phyloP scores from a whole-genome alignment of 306 rosid species.

The Vigna radiata region DNA sequence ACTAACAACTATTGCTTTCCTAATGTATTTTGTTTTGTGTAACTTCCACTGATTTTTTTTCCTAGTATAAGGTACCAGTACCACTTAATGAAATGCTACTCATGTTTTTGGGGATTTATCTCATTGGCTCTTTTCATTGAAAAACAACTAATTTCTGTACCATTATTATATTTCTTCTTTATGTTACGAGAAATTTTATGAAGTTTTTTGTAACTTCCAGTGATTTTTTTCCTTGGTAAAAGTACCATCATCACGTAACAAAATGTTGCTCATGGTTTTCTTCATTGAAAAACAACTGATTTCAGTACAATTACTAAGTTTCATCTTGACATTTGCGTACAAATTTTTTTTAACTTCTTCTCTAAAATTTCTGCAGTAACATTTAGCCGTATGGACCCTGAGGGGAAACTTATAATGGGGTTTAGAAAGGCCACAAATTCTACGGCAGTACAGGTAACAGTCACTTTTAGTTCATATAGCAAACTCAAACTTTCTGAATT shows the following conservation, averaged over 20 bases:
- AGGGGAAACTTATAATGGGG: constrained; percentile 98
- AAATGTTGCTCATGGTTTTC: constrained; percentile 27
- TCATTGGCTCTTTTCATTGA: constrained; percentile 24
- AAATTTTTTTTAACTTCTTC: neutral
- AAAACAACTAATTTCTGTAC: constrained; percentile 32
- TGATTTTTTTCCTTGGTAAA: constrained; percentile 6
- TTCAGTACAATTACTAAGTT: constrained; percentile 32
- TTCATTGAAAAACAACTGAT: constrained; percentile 27
- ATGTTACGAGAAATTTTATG: constrained; percentile 6
- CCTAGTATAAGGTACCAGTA: neutral
- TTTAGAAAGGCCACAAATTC: constrained; percentile 88
- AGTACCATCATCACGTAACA: neutral
- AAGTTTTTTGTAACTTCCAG: neutral
- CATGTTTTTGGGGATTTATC: constrained; percentile 34
- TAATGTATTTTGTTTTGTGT: neutral
- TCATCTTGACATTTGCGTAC: constrained; percentile 22
- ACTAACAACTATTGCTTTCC: constrained; percentile 18
- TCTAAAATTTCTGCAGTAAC: constrained; percentile 66
- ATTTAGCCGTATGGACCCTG: constrained; percentile 99
- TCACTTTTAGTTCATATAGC: constrained; percentile 51
- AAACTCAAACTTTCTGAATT: constrained; percentile 50
- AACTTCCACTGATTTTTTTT: neutral
- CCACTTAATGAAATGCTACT: constrained; percentile 18
- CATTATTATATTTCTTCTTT: constrained; percentile 6
- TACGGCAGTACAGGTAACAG: constrained; percentile 76